Percentiles rank a stretch among this genome's conserved stretches.
Evolutionary conservation across 352 stramenopile genomes (phyloP).

Genomic region (Globisporangium heterothallicum): DNA sequence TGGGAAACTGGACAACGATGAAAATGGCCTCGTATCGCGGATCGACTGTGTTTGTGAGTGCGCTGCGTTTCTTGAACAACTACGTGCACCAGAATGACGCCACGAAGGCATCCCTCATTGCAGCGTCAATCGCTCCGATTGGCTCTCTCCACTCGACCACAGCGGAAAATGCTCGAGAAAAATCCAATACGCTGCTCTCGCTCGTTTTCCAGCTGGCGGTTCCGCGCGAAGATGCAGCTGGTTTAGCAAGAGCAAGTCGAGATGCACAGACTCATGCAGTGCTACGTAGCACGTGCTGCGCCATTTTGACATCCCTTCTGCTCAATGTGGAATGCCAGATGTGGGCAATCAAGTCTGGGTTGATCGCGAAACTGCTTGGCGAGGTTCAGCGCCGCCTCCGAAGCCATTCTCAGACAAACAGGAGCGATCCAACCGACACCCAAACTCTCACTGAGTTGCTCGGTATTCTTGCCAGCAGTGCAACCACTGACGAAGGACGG

Average conservation of each 20-base stretch:
- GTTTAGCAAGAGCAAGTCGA: background rate
- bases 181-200: constrained; percentile 8
- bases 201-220: constrained; percentile 14
- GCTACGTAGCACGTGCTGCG: constrained; percentile 28
- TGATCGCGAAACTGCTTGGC: constrained; percentile 30
- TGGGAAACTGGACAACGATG: constrained; percentile 57
- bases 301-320: constrained; percentile 39
- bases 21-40: constrained; percentile 33
- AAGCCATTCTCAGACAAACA: constrained; percentile 27
- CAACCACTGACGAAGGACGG: constrained; percentile 38
- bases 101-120: constrained; percentile 29
- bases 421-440: constrained; percentile 22
- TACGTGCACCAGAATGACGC: constrained; percentile 38
- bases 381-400: constrained; percentile 35
- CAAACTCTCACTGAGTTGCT: constrained; percentile 40
- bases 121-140: constrained; percentile 1
- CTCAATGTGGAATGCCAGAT: constrained; percentile 48
- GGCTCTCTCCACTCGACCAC: background rate
- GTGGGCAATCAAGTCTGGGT: constrained; percentile 35
- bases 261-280: background rate
- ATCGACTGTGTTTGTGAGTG: constrained; percentile 34
- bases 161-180: background rate
- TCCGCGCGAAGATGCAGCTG: background rate
- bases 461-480: constrained; percentile 32
- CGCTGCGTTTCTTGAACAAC: constrained; percentile 43